Evolutionary conservation across 345 rosid genomes (phyloP), one percentile per base, ranked within the genome.

Genomic region (Lepidium didymum): DNA sequence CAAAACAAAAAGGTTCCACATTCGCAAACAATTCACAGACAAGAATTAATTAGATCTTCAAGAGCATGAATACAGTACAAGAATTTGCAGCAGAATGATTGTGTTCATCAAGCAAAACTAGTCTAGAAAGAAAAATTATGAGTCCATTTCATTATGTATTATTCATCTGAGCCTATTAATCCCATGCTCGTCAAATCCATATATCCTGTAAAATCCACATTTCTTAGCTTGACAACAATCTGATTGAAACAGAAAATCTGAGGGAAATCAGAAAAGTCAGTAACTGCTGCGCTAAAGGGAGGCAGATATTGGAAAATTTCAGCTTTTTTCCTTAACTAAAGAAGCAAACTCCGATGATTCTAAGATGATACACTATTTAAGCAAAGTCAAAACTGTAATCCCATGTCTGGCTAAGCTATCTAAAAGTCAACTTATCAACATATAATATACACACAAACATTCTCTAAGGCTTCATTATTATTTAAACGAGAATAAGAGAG

Each of bases 351-450:
- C 31, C 31, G n/a, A 8, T 15, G 58, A 31, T 53, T 31, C 16
- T n/a, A 15, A 15, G 33, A 55, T 16, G 60, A 29, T 3, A 52
- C 36, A 52, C 7, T 34, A 61, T 31, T 16, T 44, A 61, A 42
- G 16, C 33, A 45, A 46, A 45, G 44, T 19, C 19, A 46, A 33
- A 14, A 34, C 8, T 12, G 6, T 16, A n/a, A 54, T 61, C 54
- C 4, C 14, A 44, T 35, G 53, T 40, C 35, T 18, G 10, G 27
- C 60, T 60, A 69, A 70, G 56, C 11, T 44, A 55, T 45, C 50
- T 27, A 44, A 45, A 55, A 14, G 62, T 34, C 38, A 61, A 43
- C 61, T 52, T 70, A 52, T 21, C 55, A 70, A 38, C 36, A 18
- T 36, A 31, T 21, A 33, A 13, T 3, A 44, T 38, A 41, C 45